These are phyloP conservation scores for Cutaneotrichosporon daszewskae DNA, from an alignment of 1,284 basidiomycete species.

Conservation along the genomic window DNA sequence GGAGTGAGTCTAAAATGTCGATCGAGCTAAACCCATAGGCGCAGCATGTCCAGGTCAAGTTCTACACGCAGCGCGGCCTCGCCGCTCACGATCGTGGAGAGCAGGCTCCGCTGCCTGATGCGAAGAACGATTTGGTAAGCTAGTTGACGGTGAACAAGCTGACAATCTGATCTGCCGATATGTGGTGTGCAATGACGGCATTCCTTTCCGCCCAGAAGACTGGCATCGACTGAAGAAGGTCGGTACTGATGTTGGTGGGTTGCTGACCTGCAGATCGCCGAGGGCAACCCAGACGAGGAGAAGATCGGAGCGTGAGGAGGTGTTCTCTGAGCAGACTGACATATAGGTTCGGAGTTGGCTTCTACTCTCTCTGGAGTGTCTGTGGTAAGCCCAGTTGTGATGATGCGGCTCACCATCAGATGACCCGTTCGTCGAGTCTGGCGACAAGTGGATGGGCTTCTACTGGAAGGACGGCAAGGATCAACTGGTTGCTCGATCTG, in stretches of 20 bases:
- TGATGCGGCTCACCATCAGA: too few species aligned
- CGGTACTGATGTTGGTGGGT: slow-evolving; percentile 8
- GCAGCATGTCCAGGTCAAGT: slow-evolving; percentile 70
- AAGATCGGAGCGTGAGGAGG: slow-evolving; percentile 49
- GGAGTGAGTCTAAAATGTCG: slow-evolving; percentile 47
- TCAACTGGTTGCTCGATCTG: slow-evolving; percentile 71
- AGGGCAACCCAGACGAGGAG: slow-evolving; percentile 53
- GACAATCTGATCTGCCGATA: slow-evolving; percentile 45
- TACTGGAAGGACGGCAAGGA: slow-evolving; percentile 94
- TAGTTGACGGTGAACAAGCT: neutral
- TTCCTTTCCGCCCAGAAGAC: slow-evolving; percentile 67
- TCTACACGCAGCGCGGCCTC: slow-evolving; percentile 61
- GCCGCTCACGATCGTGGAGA: slow-evolving; percentile 47
- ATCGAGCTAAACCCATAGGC: slow-evolving; percentile 48
- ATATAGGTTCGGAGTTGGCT: slow-evolving; percentile 49
- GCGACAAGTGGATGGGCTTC: slow-evolving; percentile 89
- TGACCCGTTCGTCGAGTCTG: slow-evolving; percentile 86
- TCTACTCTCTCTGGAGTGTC: slow-evolving; percentile 52
- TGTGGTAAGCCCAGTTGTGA: too few species aligned
- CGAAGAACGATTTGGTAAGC: slow-evolving; percentile 56
- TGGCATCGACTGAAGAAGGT: slow-evolving; percentile 77
- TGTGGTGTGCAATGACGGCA: slow-evolving; percentile 80
- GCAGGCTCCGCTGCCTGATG: slow-evolving; percentile 50
- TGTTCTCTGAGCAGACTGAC: neutral
- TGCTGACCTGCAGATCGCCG: slow-evolving; percentile 40